phyloP scores from a whole-genome alignment of 164 flowering plant species.

The Paratinospora sagittata region DNA sequence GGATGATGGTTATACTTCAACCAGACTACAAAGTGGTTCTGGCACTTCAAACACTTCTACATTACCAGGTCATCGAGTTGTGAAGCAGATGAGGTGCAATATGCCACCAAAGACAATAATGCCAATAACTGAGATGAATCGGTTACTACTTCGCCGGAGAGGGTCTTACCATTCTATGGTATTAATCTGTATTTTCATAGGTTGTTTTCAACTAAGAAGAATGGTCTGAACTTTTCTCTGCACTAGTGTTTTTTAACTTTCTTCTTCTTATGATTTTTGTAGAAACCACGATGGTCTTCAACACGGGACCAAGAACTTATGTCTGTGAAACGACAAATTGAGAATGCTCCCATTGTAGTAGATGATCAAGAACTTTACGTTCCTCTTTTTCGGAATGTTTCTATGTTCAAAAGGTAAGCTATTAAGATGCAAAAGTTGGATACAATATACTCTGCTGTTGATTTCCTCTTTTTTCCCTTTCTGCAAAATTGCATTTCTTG shows the following conservation, averaged over 20 bases:
- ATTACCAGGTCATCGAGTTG: neutral
- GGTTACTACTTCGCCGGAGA: constrained; percentile 10
- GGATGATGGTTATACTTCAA: neutral
- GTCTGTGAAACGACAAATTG: constrained; percentile 12
- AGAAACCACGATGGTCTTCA: constrained; percentile 18
- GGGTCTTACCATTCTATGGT: constrained; percentile 16
- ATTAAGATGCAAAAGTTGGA: neutral
- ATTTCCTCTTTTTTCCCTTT: too few species aligned
- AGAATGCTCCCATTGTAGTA: constrained; percentile 11
- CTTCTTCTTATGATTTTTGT: neutral
- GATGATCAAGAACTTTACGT: constrained; percentile 12
- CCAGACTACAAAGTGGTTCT: neutral
- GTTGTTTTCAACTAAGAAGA: neutral
- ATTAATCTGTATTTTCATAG: constrained; percentile 3
- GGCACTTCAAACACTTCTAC: neutral
- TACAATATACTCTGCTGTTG: neutral
- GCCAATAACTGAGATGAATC: constrained; percentile 18
- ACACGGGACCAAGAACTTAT: constrained; percentile 14
- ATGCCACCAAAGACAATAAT: constrained; percentile 15
- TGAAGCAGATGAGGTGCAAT: constrained; percentile 2
- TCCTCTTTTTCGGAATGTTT: constrained; percentile 18
- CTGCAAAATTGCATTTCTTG: too few species aligned
- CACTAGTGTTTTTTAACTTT: neutral
- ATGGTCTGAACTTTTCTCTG: neutral
- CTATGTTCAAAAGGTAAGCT: constrained; percentile 15